These are phyloP conservation scores for Mortierella sp. DNA, from an alignment of 371 early-diverging fungal species.

Conservation along the genomic window DNA sequence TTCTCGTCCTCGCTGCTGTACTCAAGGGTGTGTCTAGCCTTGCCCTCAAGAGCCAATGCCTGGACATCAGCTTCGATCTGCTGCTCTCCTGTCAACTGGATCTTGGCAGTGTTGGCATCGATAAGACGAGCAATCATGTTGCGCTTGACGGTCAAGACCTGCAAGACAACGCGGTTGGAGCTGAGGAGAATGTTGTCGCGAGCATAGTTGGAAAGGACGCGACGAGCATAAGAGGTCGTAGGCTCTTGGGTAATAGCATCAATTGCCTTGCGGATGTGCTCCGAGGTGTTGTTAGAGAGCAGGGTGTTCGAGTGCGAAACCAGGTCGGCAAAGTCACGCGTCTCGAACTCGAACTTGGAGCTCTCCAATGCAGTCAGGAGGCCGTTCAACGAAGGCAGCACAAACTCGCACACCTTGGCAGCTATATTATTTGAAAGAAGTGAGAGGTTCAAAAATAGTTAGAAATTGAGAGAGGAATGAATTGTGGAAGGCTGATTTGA, in stretches of 20 bases:
- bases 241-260: constrained; percentile 58
- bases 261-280: constrained; percentile 69
- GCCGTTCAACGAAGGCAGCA: constrained; percentile 77
- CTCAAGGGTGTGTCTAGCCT: constrained; percentile 13
- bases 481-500: background rate
- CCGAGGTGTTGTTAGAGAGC: constrained; percentile 65
- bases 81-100: background rate
- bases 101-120: constrained; percentile 15
- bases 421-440: constrained; percentile 49
- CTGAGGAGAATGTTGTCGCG: constrained; percentile 63
- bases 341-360: constrained; percentile 65
- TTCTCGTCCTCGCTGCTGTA: constrained; percentile 37
- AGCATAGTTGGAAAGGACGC: constrained; percentile 64
- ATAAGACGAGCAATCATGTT: constrained; percentile 67
- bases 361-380: constrained; percentile 72
- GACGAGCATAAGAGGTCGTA: constrained; percentile 61
- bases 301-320: constrained; percentile 67
- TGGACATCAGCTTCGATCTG: constrained; percentile 1
- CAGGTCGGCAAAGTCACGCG: constrained; percentile 62
- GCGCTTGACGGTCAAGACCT: constrained; percentile 67
- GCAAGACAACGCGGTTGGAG: constrained; percentile 66
- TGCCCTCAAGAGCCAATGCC: background rate
- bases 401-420: constrained; percentile 71
- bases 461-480: background rate
- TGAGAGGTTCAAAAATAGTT: too few species aligned